Evolutionary conservation across 495 filamentous ascomycete genomes (phyloP).

Genomic region (Hamigera avellanea): DNA sequence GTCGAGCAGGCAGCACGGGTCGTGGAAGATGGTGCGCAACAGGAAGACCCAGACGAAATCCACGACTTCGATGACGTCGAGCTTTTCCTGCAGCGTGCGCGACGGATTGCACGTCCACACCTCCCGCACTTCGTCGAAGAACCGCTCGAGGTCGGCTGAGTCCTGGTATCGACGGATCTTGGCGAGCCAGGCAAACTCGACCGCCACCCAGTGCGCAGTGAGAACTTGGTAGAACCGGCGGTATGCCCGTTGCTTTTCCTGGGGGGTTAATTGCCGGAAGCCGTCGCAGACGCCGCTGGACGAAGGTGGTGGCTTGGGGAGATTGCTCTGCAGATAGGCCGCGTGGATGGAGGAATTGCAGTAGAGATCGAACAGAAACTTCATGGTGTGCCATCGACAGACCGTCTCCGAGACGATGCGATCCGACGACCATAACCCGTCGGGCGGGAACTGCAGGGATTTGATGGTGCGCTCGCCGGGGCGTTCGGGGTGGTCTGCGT

Average conservation of each 20-base stretch:
- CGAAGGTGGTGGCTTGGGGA: not conserved
- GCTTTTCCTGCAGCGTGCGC: not conserved
- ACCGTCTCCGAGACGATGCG: too few relatives aligned
- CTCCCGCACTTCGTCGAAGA: not conserved
- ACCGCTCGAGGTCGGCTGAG: not conserved
- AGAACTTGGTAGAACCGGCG: conserved; percentile 1
- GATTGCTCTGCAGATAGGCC: not conserved
- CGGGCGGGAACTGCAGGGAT: too few relatives aligned
- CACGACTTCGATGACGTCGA: conserved; percentile 1
- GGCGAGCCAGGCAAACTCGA: not conserved
- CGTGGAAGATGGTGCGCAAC: not conserved
- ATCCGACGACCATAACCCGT: too few relatives aligned
- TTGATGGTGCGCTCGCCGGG: too few relatives aligned
- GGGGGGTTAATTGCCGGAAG: not conserved
- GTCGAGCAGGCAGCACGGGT: not conserved
- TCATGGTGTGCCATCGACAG: conserved; percentile 6
- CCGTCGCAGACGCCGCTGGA: not conserved
- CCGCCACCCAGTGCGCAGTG: not conserved
- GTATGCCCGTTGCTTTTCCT: not conserved
- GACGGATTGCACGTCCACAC: not conserved
- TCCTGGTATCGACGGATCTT: not conserved
- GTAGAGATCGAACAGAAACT: conserved; percentile 4
- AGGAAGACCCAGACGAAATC: conserved; percentile 2
- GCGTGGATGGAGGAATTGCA: conserved; percentile 1
- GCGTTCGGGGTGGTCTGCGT: too few relatives aligned